Evolutionary conservation across 371 early-diverging fungal genomes (phyloP), one percentile per base, ranked within the genome.

Genomic region (Smittium mucronatum): DNA sequence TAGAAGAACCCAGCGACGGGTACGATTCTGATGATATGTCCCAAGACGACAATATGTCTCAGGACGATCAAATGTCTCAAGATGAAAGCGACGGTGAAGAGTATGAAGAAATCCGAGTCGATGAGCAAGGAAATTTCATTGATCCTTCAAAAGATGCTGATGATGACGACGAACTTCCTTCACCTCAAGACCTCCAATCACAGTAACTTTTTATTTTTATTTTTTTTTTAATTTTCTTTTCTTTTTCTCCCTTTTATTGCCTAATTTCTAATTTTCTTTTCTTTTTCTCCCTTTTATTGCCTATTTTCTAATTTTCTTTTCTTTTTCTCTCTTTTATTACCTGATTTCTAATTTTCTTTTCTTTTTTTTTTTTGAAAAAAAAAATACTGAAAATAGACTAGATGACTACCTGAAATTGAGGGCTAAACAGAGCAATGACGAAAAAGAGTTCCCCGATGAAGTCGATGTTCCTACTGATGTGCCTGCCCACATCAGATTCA

Each of bases 381-480:
- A 76, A 60, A 77, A 77, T 8, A 75, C 81, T 31, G 75, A 82
- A 34, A 75, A 75, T 63, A 72, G 85, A 78, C 74, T 79, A 11
- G 34, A 59, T 17, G 79, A 78, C 36, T 79, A 76, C 83, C 81
- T 76, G 81, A 87, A 72, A 87, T 78, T 91, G 70, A 87, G 92
- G 68, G 82, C 86, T 74, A 75, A 78, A 47, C 84, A 87, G 70
- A 85, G 81, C 70, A 76, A 84, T 57, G 88, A 88, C 31, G 90
- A 98, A 70, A 74, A 79, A 63, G 87, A 93, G 72, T 97, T 95
- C 78, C 97, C 98, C 16, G 98, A 98, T 78, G 98, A 98, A 78
- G 88, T 95, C 29, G 95, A 97, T 71, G 93, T 93, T 25, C 96
- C 97, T 8, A 80, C 85, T 71, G 88, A 94, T 70, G 77, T 87